phyloP scores from a whole-genome alignment of 306 rosid genomes.

The Rosa lucieae region DNA sequence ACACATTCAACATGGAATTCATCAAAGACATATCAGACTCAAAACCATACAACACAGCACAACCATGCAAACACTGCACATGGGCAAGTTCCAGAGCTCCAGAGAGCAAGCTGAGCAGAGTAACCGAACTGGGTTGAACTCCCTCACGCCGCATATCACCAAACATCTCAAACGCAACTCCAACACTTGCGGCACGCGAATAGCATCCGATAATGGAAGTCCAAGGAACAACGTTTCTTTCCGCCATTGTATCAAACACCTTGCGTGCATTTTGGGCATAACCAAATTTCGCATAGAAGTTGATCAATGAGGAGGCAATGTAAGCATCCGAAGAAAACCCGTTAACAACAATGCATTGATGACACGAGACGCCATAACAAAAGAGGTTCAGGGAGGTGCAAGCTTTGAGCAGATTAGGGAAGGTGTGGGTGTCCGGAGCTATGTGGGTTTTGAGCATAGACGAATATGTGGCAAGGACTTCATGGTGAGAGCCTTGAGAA shows the following conservation, averaged over 20 bases:
- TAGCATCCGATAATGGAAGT: slow-evolving; percentile 75
- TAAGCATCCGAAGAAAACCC: slow-evolving; percentile 60
- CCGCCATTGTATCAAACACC: slow-evolving; percentile 62
- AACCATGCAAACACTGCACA: slow-evolving; percentile 66
- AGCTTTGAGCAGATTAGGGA: slow-evolving; percentile 71
- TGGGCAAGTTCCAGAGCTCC: slow-evolving; percentile 45
- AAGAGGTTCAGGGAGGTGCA: slow-evolving; percentile 54
- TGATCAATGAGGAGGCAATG: slow-evolving; percentile 57
- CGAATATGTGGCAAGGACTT: slow-evolving; percentile 49
- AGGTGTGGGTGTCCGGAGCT: slow-evolving; percentile 63
- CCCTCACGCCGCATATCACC: slow-evolving; percentile 48
- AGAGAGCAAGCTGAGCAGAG: slow-evolving; percentile 53
- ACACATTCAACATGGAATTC: slow-evolving; percentile 56
- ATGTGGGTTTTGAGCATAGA: slow-evolving; percentile 54
- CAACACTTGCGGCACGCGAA: slow-evolving; percentile 35
- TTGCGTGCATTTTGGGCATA: slow-evolving; percentile 40
- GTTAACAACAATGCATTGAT: slow-evolving; percentile 45
- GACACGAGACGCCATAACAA: slow-evolving; percentile 43
- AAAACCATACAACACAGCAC: slow-evolving; percentile 56
- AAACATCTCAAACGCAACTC: slow-evolving; percentile 44
- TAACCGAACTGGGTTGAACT: slow-evolving; percentile 56
- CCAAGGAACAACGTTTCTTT: slow-evolving; percentile 74
- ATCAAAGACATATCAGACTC: slow-evolving; percentile 46
- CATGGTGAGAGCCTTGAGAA: slow-evolving; percentile 50
- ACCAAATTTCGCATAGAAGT: slow-evolving; percentile 53